Evolutionary conservation across 139 green algal species (phyloP), one percentile per base, ranked within the genome.

Genomic region (Coccomyxa sp.): DNA sequence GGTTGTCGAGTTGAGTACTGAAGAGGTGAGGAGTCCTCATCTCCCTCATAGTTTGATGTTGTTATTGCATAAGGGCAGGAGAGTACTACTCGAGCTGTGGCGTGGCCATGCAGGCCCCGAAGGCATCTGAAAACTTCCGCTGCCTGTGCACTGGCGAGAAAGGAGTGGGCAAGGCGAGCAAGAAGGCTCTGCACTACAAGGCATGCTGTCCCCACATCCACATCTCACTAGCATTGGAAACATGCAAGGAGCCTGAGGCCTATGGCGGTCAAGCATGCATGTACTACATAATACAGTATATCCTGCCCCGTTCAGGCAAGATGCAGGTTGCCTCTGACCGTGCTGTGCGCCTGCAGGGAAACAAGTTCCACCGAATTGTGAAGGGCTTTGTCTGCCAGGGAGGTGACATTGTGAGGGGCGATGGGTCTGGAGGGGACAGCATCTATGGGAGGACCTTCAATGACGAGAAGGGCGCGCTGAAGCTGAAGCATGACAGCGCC

Each of bases 381-480:
- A 87, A 84, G 31, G 88, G 87, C 39, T 96, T 96, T 78, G 87
- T 90, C 68, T 89, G 82, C 31, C 93, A 97, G 68, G 92, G 91
- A 1, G 93, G 92, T 0, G 92, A 97, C 75, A 82, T 96, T 31
- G 90, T 94, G 0, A 86, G 83, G 72, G 80, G 80, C 50, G 92
- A 98, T 75, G 94, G 95, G 41, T 91, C 78, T 10, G 92, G 91
- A 0, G 92, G 91, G 0, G 94, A 97, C 81, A 86, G 39, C 78
- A 97, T 97, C 41, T 97, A 95, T 41, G 90, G 89, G 10, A 89
- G 88, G 27, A 82, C 77, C 82, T 96, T 97, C 75, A 92, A 94
- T 29, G 93, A 97, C 73, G 93, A 97, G 68, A 94, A 94, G 55
- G 73, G 64, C 0, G 93, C 82, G 0, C 80, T 97, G 33, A 92